Evolutionary conservation across 2,329 filamentous ascomycete species (phyloP), one percentile per base, ranked within the genome.

Genomic region (Aspergillus versicolor): DNA sequence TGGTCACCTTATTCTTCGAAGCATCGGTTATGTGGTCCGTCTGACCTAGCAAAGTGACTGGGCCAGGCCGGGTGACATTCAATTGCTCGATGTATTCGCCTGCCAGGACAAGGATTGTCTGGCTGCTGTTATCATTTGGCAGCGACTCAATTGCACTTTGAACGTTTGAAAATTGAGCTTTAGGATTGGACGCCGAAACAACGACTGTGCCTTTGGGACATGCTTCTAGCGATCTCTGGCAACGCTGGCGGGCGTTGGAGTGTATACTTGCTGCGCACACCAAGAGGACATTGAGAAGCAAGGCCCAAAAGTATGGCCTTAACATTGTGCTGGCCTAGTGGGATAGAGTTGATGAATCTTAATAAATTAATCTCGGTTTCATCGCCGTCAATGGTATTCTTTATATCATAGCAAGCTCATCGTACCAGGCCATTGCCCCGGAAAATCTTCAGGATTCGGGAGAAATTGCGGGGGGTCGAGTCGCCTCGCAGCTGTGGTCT

Each of bases 31-130:
- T 79, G 2, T 69, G 63, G n/a, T 70, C 64, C 1, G 81, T 84
- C 59, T 84, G 77, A n/a, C 85, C 86, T 0, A 88, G 77, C 6
- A 88, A 76, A 27, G 84, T 86, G 6, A 88, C 73, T 0, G 86
- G 84, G 0, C 82, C 85, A 2, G 75, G 70, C 1, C 86, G 83
- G 4, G 86, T 88, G 58, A 88, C 77, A 61, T 89, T 89, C 59
- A 89, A 72, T 70, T 87, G 84, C 65, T 88, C 86, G 1, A 75
- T 82, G 64, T 88, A 88, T 58, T 77, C 79, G 0, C 86, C 86
- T 0, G 84, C 77, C 0, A 81, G 79, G 45, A 88, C 81, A 12
- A 88, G 78, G 62, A 89, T 87, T 17, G 79, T 79, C 56, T 81
- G 75, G 0, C 79, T 67, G 5, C 72, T 72, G 15, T 74, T 76